Conservation (phyloP, 164 flowering plant species). For the Magnolia kwangsiensis region DNA sequence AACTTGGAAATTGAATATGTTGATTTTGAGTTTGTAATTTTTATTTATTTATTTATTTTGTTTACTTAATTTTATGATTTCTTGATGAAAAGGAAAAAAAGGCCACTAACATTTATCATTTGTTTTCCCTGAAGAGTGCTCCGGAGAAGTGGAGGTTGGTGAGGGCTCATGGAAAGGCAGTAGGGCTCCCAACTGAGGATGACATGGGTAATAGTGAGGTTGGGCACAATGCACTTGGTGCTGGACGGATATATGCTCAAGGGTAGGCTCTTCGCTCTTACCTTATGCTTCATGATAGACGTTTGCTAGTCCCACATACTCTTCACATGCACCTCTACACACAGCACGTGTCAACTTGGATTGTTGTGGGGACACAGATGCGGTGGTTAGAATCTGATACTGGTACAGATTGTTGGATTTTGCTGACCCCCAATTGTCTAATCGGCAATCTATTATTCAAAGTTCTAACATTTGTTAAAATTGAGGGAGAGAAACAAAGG, state of each 20-base stretch:
- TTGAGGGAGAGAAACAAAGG: no score
- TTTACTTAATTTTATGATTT: background rate
- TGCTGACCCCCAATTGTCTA: no score
- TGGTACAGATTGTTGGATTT: no score
- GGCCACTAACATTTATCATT: background rate
- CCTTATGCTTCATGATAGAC: background rate
- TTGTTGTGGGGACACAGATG: no score
- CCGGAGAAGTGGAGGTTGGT: constrained; percentile 92
- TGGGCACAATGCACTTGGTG: constrained; percentile 98
- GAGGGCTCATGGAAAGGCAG: constrained; percentile 88
- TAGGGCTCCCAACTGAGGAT: constrained; percentile 96
- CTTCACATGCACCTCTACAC: no score
- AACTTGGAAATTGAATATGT: constrained; percentile 1
- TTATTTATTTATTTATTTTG: background rate
- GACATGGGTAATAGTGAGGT: constrained; percentile 99
- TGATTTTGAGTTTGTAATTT: background rate
- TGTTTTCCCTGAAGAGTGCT: constrained; percentile 48
- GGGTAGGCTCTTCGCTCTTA: constrained; percentile 41
- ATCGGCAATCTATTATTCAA: no score
- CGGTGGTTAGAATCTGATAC: no score
- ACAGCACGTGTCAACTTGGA: no score
- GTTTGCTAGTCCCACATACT: no score
- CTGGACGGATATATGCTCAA: constrained; percentile 92
- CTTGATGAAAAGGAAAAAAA: background rate
- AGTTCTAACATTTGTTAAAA: no score